Evolutionary conservation across 1,139 yeast genomes (phyloP), one percentile per base, ranked within the genome.

Genomic region (Sugiyamaella japonica): DNA sequence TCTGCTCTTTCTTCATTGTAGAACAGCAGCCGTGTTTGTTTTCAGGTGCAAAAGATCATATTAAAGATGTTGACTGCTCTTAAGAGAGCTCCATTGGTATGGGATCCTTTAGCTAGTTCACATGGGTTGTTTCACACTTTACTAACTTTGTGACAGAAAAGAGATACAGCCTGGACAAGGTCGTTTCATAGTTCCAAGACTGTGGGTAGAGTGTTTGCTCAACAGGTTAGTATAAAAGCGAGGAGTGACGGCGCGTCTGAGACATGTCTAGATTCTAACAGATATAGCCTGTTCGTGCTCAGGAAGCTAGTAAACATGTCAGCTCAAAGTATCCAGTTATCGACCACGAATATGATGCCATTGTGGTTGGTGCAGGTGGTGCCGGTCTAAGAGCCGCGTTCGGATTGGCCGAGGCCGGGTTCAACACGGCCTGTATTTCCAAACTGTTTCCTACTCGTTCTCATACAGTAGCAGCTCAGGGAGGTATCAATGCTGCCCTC

Each of bases 401-500:
- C 66, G 99, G 99, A 60, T 81, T 93, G 60, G 97, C 97, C 56
- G 91, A 89, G 69, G 97, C 96, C 57, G 99, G 99, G 49, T 93
- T 80, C 80, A 93, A 93, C 76, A 93, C 97, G 53, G 99, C 99
- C 39, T 93, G 99, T 83, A 84, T 93, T 67, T 86, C 98, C 65
- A 93, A 93, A 77, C 83, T 93, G 67, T 93, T 93, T 81, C 99
- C 99, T 54, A 93, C 99, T 50, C 86, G 99, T 77, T 90, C 97
- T 31, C 99, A 93, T 74, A 93, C 99, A 31, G 99, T 93, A 56
- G 99, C 99, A 56, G 99, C 99, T 55, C 99, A 93, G 76, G 99
- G 99, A 76, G 99, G 99, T 77, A 93, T 93, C 76, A 93, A 93
- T 70, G 99, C 99, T 66, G 99, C 99, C 43, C 80, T 93, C 47